Percentiles rank a stretch among this genome's conserved stretches.
Evolutionary conservation across 2,329 filamentous ascomycete species (phyloP).

Genomic region (Diplodia intermedia): DNA sequence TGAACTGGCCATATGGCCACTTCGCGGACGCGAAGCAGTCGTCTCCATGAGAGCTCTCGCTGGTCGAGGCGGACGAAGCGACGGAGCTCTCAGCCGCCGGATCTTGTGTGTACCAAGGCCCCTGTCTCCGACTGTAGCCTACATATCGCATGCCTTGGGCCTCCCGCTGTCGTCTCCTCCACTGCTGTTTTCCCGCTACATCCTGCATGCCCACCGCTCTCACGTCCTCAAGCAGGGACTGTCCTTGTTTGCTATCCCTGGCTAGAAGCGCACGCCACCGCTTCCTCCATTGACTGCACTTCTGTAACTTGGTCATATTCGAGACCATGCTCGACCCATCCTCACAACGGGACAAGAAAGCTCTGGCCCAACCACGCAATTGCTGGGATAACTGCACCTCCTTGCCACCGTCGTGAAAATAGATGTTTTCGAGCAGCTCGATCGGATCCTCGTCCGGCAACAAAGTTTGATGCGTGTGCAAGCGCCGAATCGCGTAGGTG

Average conservation of each 20-base stretch:
- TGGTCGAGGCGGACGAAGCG: background rate
- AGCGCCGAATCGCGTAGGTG: constrained; percentile 43
- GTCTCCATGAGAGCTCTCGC: background rate
- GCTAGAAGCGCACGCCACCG: constrained; percentile 17
- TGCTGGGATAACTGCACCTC: background rate
- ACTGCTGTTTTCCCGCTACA: background rate
- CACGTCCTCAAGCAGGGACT: constrained; percentile 8
- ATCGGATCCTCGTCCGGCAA: constrained; percentile 4
- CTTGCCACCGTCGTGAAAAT: background rate
- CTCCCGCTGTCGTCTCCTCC: background rate
- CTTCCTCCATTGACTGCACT: background rate
- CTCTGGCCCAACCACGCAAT: constrained; percentile 3
- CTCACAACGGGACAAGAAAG: constrained; percentile 6
- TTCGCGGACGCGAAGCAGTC: background rate
- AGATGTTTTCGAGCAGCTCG: constrained; percentile 3
- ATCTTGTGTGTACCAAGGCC: background rate
- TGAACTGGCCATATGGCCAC: background rate
- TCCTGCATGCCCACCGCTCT: background rate
- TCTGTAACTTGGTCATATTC: constrained; percentile 4
- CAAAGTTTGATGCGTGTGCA: background rate
- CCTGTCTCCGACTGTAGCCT: no score
- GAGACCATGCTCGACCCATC: background rate
- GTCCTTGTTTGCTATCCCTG: background rate
- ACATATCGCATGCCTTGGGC: background rate
- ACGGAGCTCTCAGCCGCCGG: background rate